phyloP scores from a whole-genome alignment of 1,284 basidiomycete species.

The Anthracocystis walkeri region DNA sequence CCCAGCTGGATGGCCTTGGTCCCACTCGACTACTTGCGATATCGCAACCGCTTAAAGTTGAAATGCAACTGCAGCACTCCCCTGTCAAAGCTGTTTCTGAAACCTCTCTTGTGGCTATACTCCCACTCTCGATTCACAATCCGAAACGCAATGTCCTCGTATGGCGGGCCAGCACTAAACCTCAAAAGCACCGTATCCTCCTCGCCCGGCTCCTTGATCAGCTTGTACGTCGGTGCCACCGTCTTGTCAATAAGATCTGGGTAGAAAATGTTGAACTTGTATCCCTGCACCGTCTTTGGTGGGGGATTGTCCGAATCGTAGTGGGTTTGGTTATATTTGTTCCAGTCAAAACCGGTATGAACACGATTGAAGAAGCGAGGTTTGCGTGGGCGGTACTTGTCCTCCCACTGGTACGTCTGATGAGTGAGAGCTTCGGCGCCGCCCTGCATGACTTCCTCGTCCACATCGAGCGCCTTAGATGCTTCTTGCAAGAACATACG shows the following conservation, averaged over 20 bases:
- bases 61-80: constrained; percentile 72
- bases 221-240: constrained; percentile 93
- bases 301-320: constrained; percentile 69
- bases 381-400: constrained; percentile 98
- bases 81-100: constrained; percentile 74
- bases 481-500: constrained; percentile 59
- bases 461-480: constrained; percentile 90
- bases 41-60: constrained; percentile 66
- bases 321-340: constrained; percentile 76
- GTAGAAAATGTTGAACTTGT: constrained; percentile 97
- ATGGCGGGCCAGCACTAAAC: constrained; percentile 96
- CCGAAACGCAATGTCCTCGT: constrained; percentile 98
- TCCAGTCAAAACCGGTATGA: constrained; percentile 99
- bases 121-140: constrained; percentile 99
- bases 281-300: constrained; percentile 75
- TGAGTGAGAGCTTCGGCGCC: constrained; percentile 81
- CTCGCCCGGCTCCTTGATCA: constrained; percentile 82
- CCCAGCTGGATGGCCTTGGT: not conserved
- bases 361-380: constrained; percentile 99
- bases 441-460: constrained; percentile 88
- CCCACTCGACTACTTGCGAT: constrained; percentile 61
- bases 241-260: constrained; percentile 96
- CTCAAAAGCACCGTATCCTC: constrained; percentile 92
- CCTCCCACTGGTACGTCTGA: constrained; percentile 93
- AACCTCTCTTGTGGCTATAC: constrained; percentile 86